Evolutionary conservation across 768 basidiomycete genomes (phyloP).

Genomic region (Macrolepiota albuminosa): DNA sequence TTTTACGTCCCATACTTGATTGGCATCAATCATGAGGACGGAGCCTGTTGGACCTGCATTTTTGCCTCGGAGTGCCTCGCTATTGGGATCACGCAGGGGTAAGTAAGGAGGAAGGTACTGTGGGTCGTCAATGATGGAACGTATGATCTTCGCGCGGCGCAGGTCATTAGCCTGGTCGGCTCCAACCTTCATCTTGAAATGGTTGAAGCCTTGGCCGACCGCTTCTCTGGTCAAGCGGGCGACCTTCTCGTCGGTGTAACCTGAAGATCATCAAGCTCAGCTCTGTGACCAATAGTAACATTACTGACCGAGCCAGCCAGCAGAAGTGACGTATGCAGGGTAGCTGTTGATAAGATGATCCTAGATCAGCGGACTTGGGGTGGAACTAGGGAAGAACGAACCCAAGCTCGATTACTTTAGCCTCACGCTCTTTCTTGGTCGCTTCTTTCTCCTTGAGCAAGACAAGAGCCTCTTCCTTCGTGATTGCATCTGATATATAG

Average conservation of each 20-base stretch:
- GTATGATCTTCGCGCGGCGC: slow-evolving; percentile 82
- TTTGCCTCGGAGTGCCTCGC: slow-evolving; percentile 71
- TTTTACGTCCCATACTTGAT: slow-evolving; percentile 94
- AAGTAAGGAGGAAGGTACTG: slow-evolving; percentile 64
- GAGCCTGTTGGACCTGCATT: slow-evolving; percentile 93
- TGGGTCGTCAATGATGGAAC: slow-evolving; percentile 94
- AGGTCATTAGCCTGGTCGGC: slow-evolving; percentile 77
- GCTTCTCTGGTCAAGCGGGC: slow-evolving; percentile 82
- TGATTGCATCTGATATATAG: slow-evolving; percentile 93
- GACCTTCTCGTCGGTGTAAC: slow-evolving; percentile 92
- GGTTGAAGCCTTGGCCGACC: slow-evolving; percentile 85
- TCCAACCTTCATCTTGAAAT: slow-evolving; percentile 99
- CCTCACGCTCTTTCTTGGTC: slow-evolving; percentile 76
- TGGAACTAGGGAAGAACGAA: slow-evolving; percentile 20
- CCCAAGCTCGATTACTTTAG: slow-evolving; percentile 66
- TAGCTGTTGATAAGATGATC: slow-evolving; percentile 48
- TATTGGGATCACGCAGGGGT: slow-evolving; percentile 53
- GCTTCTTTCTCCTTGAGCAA: slow-evolving; percentile 76
- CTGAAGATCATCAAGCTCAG: slow-evolving; percentile 25
- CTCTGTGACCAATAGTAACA: not conserved
- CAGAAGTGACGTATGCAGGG: slow-evolving; percentile 91
- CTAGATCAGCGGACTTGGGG: not conserved
- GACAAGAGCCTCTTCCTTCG: slow-evolving; percentile 81
- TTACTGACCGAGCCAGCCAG: slow-evolving; percentile 77
- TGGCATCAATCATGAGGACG: slow-evolving; percentile 96